These are phyloP conservation scores for Sanghuangporus baumii DNA, from an alignment of 1,284 basidiomycete genomes.

Conservation along the genomic window DNA sequence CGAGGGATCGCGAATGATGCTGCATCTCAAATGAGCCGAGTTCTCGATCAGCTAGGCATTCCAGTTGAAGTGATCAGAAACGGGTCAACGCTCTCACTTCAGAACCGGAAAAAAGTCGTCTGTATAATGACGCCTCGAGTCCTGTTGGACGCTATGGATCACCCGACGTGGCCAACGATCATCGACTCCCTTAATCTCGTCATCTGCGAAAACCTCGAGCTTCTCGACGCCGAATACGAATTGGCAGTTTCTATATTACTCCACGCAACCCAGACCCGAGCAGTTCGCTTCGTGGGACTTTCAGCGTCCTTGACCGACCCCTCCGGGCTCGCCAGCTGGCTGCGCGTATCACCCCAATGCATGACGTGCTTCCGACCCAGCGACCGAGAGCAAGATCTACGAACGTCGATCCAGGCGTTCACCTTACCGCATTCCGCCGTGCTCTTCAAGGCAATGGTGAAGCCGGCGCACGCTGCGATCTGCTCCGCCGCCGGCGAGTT, in stretches of 20 bases:
- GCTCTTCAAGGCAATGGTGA: conserved; percentile 89
- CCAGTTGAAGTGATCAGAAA: conserved; percentile 35
- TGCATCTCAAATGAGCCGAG: conserved; percentile 41
- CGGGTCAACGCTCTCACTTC: conserved; percentile 28
- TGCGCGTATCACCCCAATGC: conserved; percentile 62
- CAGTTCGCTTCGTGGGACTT: conserved; percentile 76
- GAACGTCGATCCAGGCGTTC: conserved; percentile 71
- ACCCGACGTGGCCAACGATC: conserved; percentile 24
- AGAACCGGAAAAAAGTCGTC: conserved; percentile 32
- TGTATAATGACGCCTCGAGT: conserved; percentile 49
- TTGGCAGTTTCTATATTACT: conserved; percentile 69
- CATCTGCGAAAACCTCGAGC: conserved; percentile 84
- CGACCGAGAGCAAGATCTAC: conserved; percentile 79
- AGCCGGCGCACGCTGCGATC: conserved; percentile 78
- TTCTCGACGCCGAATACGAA: conserved; percentile 82
- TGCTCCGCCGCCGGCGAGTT: conserved; percentile 39
- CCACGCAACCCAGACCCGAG: conserved; percentile 50
- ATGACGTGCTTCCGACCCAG: conserved; percentile 79
- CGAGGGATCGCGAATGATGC: conserved; percentile 43
- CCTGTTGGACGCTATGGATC: conserved; percentile 41
- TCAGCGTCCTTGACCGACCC: conserved; percentile 80
- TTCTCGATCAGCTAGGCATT: conserved; percentile 36
- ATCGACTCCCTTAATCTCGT: conserved; percentile 56
- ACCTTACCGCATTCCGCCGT: conserved; percentile 83
- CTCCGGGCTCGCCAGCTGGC: conserved; percentile 78